Evolutionary conservation across 2,329 filamentous ascomycete genomes (phyloP), one percentile per base, ranked within the genome.

Genomic region (Monosporascus sp.): DNA sequence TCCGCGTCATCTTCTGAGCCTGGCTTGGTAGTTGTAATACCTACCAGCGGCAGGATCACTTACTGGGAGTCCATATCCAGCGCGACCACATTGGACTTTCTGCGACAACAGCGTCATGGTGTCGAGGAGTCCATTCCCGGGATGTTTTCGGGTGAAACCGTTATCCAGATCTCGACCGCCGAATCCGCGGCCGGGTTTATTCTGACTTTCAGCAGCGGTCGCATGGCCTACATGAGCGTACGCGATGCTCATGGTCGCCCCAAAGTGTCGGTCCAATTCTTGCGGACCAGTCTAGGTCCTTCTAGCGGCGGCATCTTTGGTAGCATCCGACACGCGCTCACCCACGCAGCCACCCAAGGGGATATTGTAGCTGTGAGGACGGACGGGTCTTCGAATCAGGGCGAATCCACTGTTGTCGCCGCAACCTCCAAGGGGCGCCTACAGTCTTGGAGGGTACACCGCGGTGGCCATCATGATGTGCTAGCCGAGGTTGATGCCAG

Each of bases 41-140:
- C 93, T 14, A 83, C 82, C 18, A 91, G 80, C 48, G 94, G 94
- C 50, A 92, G 87, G 69, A 84, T 97, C 50, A 86, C 90, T 45
- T 97, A 94, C 70, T 97, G 94, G 91, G 94, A 97, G 68, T 95
- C 90, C 39, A 89, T 97, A 58, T 91, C 93, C 52, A 91, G 85
- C 68, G 91, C 90, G 9, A 89, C 91, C 39, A 90, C 90, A 1
- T 79, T 95, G 52, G 89, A 89, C 57, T 82, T 95, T 41, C 89
- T 93, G 64, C 87, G 88, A 59, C 88, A 95, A 66, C 88, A 89
- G 64, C 85, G 88, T 59, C 87, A 85, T 58, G 89, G 89, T 17
- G 83, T 96, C 17, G 90, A 95, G 64, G 84, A 89, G 46, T 75
- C 75, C 3, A 83, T 96, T 56, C 77, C 82, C 2, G 87, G 88